These are phyloP conservation scores for Fraxinus xanthoxyloides DNA, from an alignment of 305 asterid genomes.

Conservation along the genomic window DNA sequence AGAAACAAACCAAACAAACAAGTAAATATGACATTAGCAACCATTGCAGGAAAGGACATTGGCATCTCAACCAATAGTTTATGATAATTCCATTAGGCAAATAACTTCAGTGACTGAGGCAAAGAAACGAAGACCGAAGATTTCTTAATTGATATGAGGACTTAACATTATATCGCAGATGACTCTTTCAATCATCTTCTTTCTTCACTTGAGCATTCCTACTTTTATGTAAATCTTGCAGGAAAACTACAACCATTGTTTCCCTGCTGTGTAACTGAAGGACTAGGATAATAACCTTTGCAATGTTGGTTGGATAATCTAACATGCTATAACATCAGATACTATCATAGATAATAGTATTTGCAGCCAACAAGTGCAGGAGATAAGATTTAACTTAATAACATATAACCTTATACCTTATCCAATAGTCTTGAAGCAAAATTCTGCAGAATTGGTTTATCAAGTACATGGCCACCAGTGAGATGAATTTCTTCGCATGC, in stretches of 20 bases:
- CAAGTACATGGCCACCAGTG: constrained; percentile 96
- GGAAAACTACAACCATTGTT: background rate
- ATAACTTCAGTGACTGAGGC: background rate
- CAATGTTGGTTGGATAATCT: constrained; percentile 10
- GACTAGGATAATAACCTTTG: background rate
- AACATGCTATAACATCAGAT: constrained; percentile 1
- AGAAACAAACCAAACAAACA: background rate
- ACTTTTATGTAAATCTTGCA: background rate
- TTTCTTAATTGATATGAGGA: background rate
- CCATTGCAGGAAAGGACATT: background rate
- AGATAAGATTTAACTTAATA: constrained; percentile 12
- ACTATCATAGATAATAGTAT: background rate
- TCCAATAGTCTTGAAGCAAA: constrained; percentile 73
- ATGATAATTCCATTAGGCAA: background rate
- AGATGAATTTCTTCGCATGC: constrained; percentile 97
- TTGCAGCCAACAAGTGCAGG: constrained; percentile 12
- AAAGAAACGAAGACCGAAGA: background rate
- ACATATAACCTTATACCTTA: constrained; percentile 50
- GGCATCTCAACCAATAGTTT: background rate
- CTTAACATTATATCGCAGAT: background rate
- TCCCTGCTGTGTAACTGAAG: background rate
- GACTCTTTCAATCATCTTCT: background rate
- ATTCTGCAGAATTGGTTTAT: constrained; percentile 73
- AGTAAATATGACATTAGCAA: background rate
- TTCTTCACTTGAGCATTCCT: background rate